Percentiles rank a stretch among this genome's conserved stretches.
Conservation (phyloP, 306 rosid species). For the Hylodesmum podocarpum region DNA sequence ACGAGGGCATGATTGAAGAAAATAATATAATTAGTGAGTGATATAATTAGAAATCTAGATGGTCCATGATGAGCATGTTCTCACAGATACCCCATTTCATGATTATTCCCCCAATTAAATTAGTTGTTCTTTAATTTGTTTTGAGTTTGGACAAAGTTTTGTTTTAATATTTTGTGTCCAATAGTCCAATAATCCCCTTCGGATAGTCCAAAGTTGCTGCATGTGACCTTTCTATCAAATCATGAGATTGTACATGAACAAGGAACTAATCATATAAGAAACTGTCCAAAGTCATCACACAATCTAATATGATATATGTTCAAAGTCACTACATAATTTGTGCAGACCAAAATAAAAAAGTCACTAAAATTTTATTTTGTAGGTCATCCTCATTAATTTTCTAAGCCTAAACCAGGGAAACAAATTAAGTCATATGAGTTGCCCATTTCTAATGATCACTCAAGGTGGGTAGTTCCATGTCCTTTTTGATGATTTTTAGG, state of each 20-base stretch:
- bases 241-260: conserved; percentile 53
- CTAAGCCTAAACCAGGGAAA: not conserved
- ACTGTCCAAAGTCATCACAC: not conserved
- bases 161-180: conserved; percentile 10
- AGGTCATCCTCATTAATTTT: conserved; percentile 14
- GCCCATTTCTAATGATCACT: conserved; percentile 50
- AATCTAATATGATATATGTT: conserved; percentile 40
- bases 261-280: conserved; percentile 42
- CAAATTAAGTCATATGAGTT: conserved; percentile 17
- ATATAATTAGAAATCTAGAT: conserved; percentile 48
- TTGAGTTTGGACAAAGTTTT: conserved; percentile 22
- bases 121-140: conserved; percentile 32
- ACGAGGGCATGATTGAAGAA: conserved; percentile 1
- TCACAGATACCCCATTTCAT: conserved; percentile 55
- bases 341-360: not conserved
- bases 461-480: conserved; percentile 44
- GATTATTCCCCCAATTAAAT: conserved; percentile 55
- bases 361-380: conserved; percentile 11
- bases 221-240: conserved; percentile 51
- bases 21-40: conserved; percentile 44
- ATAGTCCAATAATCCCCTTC: conserved; percentile 21
- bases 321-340: not conserved
- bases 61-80: conserved; percentile 61
- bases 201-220: conserved; percentile 58
- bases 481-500: conserved; percentile 41